Base-by-base conservation (phyloP, 176 grass and related monocot genomes). In the Miscanthus lutarioriparius region DNA sequence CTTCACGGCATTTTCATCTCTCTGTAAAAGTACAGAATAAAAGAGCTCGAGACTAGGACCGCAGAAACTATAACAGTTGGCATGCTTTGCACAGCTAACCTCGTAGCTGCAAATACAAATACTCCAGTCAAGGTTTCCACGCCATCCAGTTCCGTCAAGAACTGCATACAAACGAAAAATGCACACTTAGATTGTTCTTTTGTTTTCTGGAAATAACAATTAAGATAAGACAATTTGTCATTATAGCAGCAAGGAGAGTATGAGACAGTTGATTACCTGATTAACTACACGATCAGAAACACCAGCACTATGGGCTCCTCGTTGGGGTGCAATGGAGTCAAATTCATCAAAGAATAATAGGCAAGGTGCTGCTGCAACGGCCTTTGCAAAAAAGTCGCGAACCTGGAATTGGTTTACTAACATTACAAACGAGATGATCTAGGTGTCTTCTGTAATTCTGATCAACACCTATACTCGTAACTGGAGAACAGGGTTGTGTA, bases 251-350 rank as follows among this genome's bases (percentile, higher is more conserved):
- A 40, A 75, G 62, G 68, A 37, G 61, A 28, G 61, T 28, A 64
- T 27, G 61, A 27, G 14, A 61, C 41, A 76, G 59, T 41, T 79
- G 80, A 28, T 87, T 72, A 92, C 93, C 93, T 98, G 96, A 93
- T 98, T 98, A 69, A 98, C 96, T 87, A 98, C 96, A 82, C 93
- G 96, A 88, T 95, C 93, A 76, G 96, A 92, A 82, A 98, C 96
- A 82, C 89, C 91, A 51, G 93, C 89, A 88, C 94, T 93, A 75
- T 98, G 93, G 33, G 89, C 92, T 76, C 93, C 96, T 78, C 93
- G 87, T 79, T 95, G 94, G 37, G 92, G 96, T 27, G 91, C 96
- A 88, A 95, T 91, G 19, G 92, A 93, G 35, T 98, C 96, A 89
- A 95, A 98, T 84, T 98, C 96, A 88, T 98, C 96, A 74, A 98